Percentiles rank a stretch among this genome's conserved stretches.
Conservation (phyloP, 2,329 filamentous ascomycete genomes). For the Fusarium metavorans region DNA sequence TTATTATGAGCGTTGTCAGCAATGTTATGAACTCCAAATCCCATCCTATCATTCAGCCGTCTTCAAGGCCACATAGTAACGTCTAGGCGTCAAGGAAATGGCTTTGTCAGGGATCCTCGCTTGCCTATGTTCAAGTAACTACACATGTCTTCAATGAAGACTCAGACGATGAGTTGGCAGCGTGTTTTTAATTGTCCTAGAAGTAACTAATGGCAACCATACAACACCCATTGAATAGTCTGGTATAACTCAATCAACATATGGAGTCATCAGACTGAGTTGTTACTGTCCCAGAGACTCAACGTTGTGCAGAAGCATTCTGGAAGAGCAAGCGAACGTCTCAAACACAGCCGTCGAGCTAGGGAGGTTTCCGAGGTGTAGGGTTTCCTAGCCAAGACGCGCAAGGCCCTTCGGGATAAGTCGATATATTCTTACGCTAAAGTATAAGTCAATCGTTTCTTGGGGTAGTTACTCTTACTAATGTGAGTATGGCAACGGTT, state of each 20-base stretch:
- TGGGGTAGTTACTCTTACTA: not conserved
- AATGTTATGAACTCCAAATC: not conserved
- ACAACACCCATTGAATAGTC: not conserved
- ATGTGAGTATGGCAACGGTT: not conserved
- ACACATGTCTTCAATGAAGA: not conserved
- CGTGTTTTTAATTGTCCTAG: not conserved
- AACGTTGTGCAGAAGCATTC: not conserved
- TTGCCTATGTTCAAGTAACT: not conserved
- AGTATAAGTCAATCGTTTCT: constrained; percentile 27
- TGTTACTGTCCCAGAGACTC: not conserved
- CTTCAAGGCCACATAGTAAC: not conserved
- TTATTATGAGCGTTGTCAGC: not conserved
- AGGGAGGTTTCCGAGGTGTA: constrained; percentile 21
- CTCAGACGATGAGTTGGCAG: not conserved
- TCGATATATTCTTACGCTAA: constrained; percentile 40
- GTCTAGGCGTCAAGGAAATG: not conserved
- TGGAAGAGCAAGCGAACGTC: not conserved
- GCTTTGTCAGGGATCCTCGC: not conserved
- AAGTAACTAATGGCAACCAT: no score
- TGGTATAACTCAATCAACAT: not conserved
- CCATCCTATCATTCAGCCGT: not conserved
- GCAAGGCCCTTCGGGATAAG: constrained; percentile 34
- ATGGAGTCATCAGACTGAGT: not conserved
- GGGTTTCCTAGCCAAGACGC: constrained; percentile 42
- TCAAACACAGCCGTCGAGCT: not conserved